phyloP scores from a whole-genome alignment of 129 eudicot genomes.

The Centaurea solstitialis region DNA sequence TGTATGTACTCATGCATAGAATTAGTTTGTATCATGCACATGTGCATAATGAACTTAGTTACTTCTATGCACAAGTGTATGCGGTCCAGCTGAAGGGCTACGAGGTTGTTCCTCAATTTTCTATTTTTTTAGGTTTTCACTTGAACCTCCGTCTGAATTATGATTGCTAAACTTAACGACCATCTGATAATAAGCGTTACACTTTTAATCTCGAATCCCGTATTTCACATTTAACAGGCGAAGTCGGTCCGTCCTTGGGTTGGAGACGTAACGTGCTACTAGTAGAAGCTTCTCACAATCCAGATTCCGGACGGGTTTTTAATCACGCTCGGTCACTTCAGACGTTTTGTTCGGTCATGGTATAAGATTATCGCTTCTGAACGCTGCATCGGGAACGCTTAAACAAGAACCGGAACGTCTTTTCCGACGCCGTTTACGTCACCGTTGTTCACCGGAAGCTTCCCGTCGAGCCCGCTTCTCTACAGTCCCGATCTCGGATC shows the following conservation, averaged over 20 bases:
- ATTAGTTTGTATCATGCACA: too few species aligned
- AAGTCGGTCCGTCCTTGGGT: slow-evolving; percentile 67
- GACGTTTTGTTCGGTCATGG: slow-evolving; percentile 69
- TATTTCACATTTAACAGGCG: slow-evolving; percentile 42
- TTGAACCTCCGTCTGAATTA: too few species aligned
- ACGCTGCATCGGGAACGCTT: slow-evolving; percentile 47
- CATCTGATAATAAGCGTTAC: background rate
- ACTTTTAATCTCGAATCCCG: background rate
- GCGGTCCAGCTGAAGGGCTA: too few species aligned
- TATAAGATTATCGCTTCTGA: slow-evolving; percentile 57
- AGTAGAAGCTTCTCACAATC: slow-evolving; percentile 84
- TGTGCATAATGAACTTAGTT: too few species aligned
- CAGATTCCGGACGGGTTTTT: slow-evolving; percentile 85
- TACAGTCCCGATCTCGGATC: slow-evolving; percentile 83
- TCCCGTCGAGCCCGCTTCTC: slow-evolving; percentile 85
- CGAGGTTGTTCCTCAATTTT: too few species aligned
- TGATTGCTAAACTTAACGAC: slow-evolving; percentile 14
- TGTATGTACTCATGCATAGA: too few species aligned
- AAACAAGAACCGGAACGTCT: slow-evolving; percentile 66
- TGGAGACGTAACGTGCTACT: slow-evolving; percentile 96
- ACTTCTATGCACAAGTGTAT: too few species aligned
- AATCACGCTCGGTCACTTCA: slow-evolving; percentile 92
- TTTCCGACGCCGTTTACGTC: slow-evolving; percentile 85
- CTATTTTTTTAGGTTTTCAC: too few species aligned
- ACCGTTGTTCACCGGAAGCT: slow-evolving; percentile 95